phyloP scores from a whole-genome alignment of 2,329 filamentous ascomycete genomes.

The Corniculantispora saksenae region DNA sequence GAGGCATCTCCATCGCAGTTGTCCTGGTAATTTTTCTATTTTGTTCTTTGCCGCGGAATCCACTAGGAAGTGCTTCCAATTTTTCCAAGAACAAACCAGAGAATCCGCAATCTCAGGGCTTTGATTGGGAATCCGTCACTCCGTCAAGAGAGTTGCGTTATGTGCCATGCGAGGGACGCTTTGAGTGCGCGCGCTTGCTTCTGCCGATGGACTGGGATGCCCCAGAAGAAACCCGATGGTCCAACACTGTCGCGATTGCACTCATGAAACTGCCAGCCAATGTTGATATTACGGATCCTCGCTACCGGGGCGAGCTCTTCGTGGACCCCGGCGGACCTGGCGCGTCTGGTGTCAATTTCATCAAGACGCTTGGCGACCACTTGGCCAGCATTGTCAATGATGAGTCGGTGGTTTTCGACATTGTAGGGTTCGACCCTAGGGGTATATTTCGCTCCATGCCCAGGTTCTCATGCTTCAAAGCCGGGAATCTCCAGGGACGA shows the following conservation, averaged over 20 bases:
- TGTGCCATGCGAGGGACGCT: constrained; percentile 39
- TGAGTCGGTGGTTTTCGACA: constrained; percentile 24
- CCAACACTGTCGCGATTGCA: constrained; percentile 39
- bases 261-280: constrained; percentile 42
- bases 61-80: no score
- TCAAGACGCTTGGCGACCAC: constrained; percentile 27
- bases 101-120: constrained; percentile 24
- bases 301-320: constrained; percentile 44
- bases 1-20: no score
- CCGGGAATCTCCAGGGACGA: neutral
- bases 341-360: constrained; percentile 38
- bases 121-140: constrained; percentile 38
- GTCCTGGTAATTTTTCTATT: no score
- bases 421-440: constrained; percentile 47
- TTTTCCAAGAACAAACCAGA: neutral
- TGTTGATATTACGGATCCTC: constrained; percentile 37
- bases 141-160: constrained; percentile 39
- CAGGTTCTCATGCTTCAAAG: neutral
- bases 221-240: constrained; percentile 28
- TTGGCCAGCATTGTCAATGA: constrained; percentile 28
- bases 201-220: constrained; percentile 45
- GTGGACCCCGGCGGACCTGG: constrained; percentile 49
- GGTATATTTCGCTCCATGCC: constrained; percentile 42
- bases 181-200: constrained; percentile 43
- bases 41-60: no score